Evolutionary conservation across 441 rosid species (phyloP).

Genomic region (Lepidium campestre): DNA sequence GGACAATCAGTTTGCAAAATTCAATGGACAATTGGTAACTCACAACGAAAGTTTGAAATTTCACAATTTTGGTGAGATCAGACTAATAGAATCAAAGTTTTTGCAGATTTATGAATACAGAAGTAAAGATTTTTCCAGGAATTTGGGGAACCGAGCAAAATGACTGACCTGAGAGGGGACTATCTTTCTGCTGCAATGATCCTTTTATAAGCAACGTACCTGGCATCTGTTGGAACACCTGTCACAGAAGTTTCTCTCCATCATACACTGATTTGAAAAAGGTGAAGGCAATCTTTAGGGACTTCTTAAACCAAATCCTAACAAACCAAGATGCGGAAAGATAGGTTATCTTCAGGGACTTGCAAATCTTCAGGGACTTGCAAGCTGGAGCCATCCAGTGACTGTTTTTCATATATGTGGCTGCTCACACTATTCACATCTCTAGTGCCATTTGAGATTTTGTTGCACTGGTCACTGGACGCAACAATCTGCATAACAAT

Average conservation of each 20-base stretch:
- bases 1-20: neutral
- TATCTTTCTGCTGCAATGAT: slow-evolving; percentile 53
- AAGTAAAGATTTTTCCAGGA: neutral
- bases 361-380: slow-evolving; percentile 26
- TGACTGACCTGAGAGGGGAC: slow-evolving; percentile 48
- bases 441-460: slow-evolving; percentile 33
- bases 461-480: slow-evolving; percentile 51
- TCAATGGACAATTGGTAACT: neutral
- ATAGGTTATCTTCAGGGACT: slow-evolving; percentile 32
- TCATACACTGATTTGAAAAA: neutral
- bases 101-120: neutral
- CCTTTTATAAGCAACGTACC: slow-evolving; percentile 83
- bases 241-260: neutral
- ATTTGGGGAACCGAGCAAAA: neutral
- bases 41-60: neutral
- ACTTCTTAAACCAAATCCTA: neutral
- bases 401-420: slow-evolving; percentile 23
- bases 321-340: slow-evolving; percentile 51
- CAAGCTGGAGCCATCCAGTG: slow-evolving; percentile 24
- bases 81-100: neutral
- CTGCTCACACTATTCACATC: slow-evolving; percentile 25
- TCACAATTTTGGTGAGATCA: neutral
- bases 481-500: slow-evolving; percentile 50
- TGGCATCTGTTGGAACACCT: slow-evolving; percentile 84
- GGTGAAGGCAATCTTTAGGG: neutral